phyloP scores from a whole-genome alignment of 2,329 filamentous ascomycete species.

The Akanthomyces uredinophilus region DNA sequence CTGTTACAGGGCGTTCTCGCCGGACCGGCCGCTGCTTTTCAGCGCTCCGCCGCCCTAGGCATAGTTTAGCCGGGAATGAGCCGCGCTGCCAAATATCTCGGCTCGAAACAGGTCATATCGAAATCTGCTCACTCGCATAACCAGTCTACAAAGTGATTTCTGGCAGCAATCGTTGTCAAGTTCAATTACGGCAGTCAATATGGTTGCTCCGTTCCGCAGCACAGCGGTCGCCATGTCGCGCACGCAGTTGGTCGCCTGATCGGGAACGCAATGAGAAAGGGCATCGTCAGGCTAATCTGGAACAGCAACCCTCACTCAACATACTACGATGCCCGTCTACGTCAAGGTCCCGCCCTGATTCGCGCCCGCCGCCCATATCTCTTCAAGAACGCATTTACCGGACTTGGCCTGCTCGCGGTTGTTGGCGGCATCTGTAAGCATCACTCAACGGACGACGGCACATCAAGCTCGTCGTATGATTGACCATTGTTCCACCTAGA shows the following conservation, averaged over 20 bases:
- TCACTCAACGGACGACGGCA: background rate
- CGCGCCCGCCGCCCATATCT: constrained; percentile 89
- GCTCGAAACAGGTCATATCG: background rate
- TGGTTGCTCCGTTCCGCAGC: background rate
- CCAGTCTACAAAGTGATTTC: background rate
- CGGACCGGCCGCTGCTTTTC: background rate
- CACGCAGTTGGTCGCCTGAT: constrained; percentile 6
- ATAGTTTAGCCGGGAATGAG: constrained; percentile 15
- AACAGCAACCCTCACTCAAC: constrained; percentile 50
- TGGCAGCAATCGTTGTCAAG: background rate
- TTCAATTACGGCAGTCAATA: background rate
- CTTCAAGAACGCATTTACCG: constrained; percentile 80
- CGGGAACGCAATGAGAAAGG: background rate
- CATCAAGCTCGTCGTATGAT: background rate
- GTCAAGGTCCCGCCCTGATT: constrained; percentile 82
- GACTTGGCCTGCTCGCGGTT: constrained; percentile 67
- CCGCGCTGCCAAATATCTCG: constrained; percentile 6
- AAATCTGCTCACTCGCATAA: background rate
- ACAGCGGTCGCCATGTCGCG: constrained; percentile 8
- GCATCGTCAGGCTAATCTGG: background rate
- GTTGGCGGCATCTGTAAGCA: constrained; percentile 80
- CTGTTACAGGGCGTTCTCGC: background rate
- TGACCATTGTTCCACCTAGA: constrained; percentile 34
- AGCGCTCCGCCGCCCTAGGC: background rate
- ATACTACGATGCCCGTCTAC: constrained; percentile 87